These are phyloP conservation scores for Colletotrichum falcatum DNA, from an alignment of 2,329 filamentous ascomycete species.

Conservation along the genomic window DNA sequence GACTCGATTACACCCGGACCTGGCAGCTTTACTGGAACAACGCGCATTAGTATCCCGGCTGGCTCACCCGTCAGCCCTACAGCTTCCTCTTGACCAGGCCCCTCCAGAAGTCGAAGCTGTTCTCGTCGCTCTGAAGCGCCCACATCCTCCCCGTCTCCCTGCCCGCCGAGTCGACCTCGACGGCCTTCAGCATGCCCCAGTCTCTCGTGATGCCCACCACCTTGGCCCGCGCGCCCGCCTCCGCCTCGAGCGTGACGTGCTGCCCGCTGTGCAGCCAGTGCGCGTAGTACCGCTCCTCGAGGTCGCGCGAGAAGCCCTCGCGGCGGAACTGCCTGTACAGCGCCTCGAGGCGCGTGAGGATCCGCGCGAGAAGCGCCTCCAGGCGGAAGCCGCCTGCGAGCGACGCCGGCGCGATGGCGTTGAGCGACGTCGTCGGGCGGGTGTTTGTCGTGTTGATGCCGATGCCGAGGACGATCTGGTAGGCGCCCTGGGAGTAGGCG, in stretches of 20 bases:
- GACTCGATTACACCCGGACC: background rate
- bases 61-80: conserved; percentile 49
- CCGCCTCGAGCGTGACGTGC: conserved; percentile 79
- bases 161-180: conserved; percentile 83
- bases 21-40: background rate
- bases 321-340: conserved; percentile 81
- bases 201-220: conserved; percentile 92
- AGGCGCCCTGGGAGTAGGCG: conserved; percentile 79
- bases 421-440: conserved; percentile 88
- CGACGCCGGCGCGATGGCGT: conserved; percentile 71
- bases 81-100: conserved; percentile 86
- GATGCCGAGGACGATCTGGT: conserved; percentile 87
- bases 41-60: background rate
- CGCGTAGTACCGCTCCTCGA: conserved; percentile 83
- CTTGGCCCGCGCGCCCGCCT: conserved; percentile 78
- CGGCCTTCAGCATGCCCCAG: conserved; percentile 87
- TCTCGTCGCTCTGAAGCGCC: conserved; percentile 93
- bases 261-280: conserved; percentile 88
- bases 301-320: conserved; percentile 77
- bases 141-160: conserved; percentile 81
- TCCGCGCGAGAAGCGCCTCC: conserved; percentile 84
- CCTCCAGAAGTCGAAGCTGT: conserved; percentile 98
- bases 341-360: conserved; percentile 81
- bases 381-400: conserved; percentile 67
- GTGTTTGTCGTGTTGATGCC: conserved; percentile 89